Conservation (phyloP, 2,329 filamentous ascomycete species). For the Plectosphaerella cucumerina region DNA sequence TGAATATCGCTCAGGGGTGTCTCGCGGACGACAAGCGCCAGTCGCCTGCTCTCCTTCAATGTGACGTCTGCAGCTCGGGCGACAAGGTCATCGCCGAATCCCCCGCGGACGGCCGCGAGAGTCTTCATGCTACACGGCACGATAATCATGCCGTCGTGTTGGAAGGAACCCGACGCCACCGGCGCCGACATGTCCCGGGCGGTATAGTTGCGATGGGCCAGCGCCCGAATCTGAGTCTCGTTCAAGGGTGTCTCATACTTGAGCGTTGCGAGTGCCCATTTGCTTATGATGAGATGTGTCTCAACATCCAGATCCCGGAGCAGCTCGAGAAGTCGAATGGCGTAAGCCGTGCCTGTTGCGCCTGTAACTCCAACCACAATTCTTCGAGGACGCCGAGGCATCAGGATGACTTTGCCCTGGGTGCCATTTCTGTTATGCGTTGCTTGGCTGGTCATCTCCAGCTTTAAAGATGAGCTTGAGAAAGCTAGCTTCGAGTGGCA, state of each 20-base stretch:
- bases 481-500: too few relatives aligned
- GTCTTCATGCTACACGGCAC: conserved; percentile 46
- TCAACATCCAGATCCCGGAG: conserved; percentile 39
- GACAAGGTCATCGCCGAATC: conserved; percentile 40
- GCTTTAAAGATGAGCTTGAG: too few relatives aligned
- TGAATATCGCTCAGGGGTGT: conserved; percentile 44
- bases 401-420: too few relatives aligned
- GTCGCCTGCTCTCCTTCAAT: conserved; percentile 35
- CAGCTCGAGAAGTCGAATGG: conserved; percentile 33
- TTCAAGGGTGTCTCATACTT: conserved; percentile 34
- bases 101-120: conserved; percentile 33
- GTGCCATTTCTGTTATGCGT: too few relatives aligned
- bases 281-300: conserved; percentile 42
- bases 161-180: conserved; percentile 39
- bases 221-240: too few relatives aligned
- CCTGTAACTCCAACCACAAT: conserved; percentile 43
- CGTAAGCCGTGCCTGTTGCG: conserved; percentile 40
- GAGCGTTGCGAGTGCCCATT: conserved; percentile 43
- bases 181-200: conserved; percentile 40
- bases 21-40: conserved; percentile 37
- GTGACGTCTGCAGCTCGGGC: conserved; percentile 39
- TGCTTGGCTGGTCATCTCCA: too few relatives aligned
- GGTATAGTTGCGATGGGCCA: background rate
- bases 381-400: too few relatives aligned
- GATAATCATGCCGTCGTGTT: conserved; percentile 40